phyloP scores from a whole-genome alignment of 352 stramenopile species.

The Blastocystis sp. region DNA sequence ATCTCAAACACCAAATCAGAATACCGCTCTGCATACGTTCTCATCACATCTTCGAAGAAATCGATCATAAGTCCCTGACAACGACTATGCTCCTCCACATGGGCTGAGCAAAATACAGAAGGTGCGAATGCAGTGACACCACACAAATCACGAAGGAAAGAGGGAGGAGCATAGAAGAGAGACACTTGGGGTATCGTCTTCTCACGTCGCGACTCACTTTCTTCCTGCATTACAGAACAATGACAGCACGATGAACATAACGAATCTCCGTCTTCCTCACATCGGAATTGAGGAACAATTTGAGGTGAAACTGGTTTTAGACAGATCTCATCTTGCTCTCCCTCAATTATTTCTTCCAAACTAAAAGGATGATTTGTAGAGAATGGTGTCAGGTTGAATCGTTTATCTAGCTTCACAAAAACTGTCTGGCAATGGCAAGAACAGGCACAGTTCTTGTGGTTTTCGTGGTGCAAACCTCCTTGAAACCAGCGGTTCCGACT shows the following conservation, averaged over 20 bases:
- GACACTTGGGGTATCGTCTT: slow-evolving; percentile 9
- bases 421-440: neutral
- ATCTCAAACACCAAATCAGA: slow-evolving; percentile 22
- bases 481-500: slow-evolving; percentile 17
- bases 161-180: slow-evolving; percentile 6
- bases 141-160: slow-evolving; percentile 20
- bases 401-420: neutral
- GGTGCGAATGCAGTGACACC: slow-evolving; percentile 1
- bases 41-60: slow-evolving; percentile 23
- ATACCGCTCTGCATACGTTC: slow-evolving; percentile 9
- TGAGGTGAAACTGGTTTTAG: neutral
- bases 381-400: neutral
- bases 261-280: neutral
- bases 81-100: neutral
- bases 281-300: neutral
- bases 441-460: neutral
- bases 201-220: neutral
- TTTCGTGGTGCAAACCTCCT: slow-evolving; percentile 18
- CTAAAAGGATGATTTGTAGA: neutral
- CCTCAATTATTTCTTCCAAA: neutral
- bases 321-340: neutral
- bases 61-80: slow-evolving; percentile 13
- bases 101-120: neutral
- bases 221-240: neutral
- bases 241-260: neutral